Conservation (phyloP, 2,329 filamentous ascomycete genomes). For the Penicillium griseofulvum region DNA sequence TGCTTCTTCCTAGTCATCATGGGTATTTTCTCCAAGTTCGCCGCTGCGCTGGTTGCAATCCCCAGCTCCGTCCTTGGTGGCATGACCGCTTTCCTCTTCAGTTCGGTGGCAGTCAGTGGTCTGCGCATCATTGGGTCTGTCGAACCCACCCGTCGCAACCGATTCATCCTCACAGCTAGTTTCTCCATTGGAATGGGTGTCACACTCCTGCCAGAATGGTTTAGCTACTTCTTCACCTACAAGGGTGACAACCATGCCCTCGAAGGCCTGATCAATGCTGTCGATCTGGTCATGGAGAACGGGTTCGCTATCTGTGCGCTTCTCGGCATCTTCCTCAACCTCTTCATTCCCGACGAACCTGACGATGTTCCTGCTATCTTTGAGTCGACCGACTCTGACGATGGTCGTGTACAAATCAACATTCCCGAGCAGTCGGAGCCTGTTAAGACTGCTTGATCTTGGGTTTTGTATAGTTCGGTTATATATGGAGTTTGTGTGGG, state of each 20-base stretch:
- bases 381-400: constrained; percentile 23
- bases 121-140: constrained; percentile 64
- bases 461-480: neutral
- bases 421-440: neutral
- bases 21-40: constrained; percentile 70
- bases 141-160: constrained; percentile 62
- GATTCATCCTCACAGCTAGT: constrained; percentile 64
- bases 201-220: constrained; percentile 50
- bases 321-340: constrained; percentile 69
- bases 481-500: neutral
- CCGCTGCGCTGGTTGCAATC: constrained; percentile 65
- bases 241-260: constrained; percentile 63
- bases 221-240: constrained; percentile 48
- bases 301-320: constrained; percentile 65
- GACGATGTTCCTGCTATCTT: constrained; percentile 56
- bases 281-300: constrained; percentile 68
- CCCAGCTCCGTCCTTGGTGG: constrained; percentile 51
- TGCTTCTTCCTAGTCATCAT: constrained; percentile 66
- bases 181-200: constrained; percentile 60
- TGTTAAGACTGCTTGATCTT: constrained; percentile 6
- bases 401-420: constrained; percentile 12
- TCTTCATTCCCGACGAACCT: constrained; percentile 70
- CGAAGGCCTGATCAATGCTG: constrained; percentile 52
- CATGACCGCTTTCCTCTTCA: constrained; percentile 64
- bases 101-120: constrained; percentile 63